phyloP scores from a whole-genome alignment of 345 rosid genomes.

The rapeseed (Brassica napus) region DNA sequence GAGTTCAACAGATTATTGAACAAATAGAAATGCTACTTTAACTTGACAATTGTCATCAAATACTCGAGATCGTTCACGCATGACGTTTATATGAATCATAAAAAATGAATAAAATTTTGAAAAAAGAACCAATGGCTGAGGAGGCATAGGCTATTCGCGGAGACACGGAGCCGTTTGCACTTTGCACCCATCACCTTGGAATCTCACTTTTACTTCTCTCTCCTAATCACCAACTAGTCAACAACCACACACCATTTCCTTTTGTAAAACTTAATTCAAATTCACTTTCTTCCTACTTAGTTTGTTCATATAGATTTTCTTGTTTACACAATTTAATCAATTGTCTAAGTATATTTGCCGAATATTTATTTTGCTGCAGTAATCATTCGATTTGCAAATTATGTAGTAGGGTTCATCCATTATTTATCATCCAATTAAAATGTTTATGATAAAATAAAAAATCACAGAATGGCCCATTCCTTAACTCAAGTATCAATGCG shows the following conservation, averaged over 20 bases:
- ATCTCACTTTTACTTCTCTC: background rate
- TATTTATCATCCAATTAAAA: conserved; percentile 2
- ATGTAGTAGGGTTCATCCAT: background rate
- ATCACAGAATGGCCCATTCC: conserved; percentile 23
- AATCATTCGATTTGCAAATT: background rate
- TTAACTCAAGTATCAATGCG: conserved; percentile 17
- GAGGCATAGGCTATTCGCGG: background rate
- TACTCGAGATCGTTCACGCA: conserved; percentile 40
- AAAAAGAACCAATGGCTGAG: background rate
- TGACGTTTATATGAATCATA: background rate
- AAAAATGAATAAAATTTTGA: background rate
- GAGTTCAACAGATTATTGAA: background rate
- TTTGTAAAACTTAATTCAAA: too few relatives aligned
- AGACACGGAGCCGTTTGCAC: background rate
- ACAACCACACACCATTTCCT: background rate
- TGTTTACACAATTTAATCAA: background rate
- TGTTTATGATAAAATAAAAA: background rate
- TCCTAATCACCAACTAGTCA: background rate
- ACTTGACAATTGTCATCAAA: background rate
- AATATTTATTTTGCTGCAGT: background rate
- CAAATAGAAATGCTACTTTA: background rate
- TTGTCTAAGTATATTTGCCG: background rate
- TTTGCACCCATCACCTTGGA: background rate
- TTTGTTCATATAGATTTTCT: too few relatives aligned
- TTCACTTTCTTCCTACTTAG: background rate